Conservation (phyloP, 169 alveolate species). For the Eimeria acervulina region DNA sequence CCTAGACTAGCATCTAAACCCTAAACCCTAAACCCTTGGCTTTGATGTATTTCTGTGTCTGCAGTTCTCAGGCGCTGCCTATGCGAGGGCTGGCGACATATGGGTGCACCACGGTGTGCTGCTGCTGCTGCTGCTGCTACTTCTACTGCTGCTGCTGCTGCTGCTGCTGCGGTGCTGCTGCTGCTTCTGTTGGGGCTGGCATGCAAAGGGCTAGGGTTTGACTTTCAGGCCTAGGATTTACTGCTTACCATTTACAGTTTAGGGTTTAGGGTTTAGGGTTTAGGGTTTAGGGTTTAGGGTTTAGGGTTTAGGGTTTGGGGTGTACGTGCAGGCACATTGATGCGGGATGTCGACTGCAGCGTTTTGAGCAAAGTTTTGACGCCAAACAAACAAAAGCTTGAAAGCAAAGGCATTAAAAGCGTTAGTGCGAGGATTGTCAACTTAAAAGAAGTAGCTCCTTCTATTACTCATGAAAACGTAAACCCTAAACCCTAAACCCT, state of each 20-base stretch:
- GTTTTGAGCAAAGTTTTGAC: constrained; percentile 84
- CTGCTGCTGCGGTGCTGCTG: not conserved
- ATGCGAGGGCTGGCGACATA: constrained; percentile 83
- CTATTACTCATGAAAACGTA: constrained; percentile 87
- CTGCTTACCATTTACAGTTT: not conserved
- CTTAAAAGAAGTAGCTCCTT: constrained; percentile 72
- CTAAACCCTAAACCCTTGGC: constrained; percentile 10
- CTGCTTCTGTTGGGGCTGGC: constrained; percentile 9
- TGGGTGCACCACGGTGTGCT: constrained; percentile 91
- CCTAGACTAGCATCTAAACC: not conserved
- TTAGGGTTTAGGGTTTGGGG: not conserved
- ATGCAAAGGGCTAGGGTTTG: not conserved
- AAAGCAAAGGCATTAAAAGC: constrained; percentile 87
- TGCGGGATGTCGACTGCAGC: constrained; percentile 84
- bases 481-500: constrained; percentile 79
- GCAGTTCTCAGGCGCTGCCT: constrained; percentile 92
- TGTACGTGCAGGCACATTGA: constrained; percentile 88
- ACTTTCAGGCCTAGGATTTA: not conserved
- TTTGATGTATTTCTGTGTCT: not conserved
- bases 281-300: constrained; percentile 14
- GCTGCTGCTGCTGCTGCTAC: constrained; percentile 33
- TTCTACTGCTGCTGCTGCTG: constrained; percentile 36
- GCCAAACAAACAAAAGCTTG: constrained; percentile 87
- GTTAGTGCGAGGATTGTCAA: constrained; percentile 87
- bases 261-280: not conserved